Conservation (phyloP, 2,329 filamentous ascomycete species). For the Penicillium janthinellum region DNA sequence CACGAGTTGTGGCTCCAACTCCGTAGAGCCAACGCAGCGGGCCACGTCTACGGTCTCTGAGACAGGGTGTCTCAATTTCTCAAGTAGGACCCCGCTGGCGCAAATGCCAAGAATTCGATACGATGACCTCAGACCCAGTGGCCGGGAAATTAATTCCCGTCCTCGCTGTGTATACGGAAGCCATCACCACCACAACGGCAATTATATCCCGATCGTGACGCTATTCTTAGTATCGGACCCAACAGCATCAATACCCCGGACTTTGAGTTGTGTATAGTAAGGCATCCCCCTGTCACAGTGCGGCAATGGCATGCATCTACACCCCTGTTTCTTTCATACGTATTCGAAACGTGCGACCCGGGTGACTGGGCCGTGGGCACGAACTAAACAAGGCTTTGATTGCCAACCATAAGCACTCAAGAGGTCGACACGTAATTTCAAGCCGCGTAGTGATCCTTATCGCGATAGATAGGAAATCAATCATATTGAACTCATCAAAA, state of each 20-base stretch:
- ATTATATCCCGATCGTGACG: slow-evolving; percentile 11
- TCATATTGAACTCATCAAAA: background rate
- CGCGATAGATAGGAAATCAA: background rate
- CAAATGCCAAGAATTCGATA: background rate
- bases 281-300: background rate
- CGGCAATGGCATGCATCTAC: slow-evolving; percentile 5
- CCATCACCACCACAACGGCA: slow-evolving; percentile 4
- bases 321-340: background rate
- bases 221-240: slow-evolving; percentile 16
- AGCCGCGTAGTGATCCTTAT: background rate
- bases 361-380: slow-evolving; percentile 6
- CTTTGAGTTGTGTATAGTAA: background rate
- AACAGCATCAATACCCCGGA: background rate
- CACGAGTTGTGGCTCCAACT: background rate
- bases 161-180: background rate
- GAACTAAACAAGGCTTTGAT: slow-evolving; percentile 2
- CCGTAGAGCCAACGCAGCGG: background rate
- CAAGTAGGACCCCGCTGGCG: background rate
- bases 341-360: slow-evolving; percentile 13
- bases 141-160: background rate
- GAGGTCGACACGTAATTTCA: background rate
- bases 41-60: background rate
- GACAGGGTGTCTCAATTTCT: background rate
- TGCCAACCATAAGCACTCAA: background rate
- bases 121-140: background rate